Conservation (phyloP, 139 green algal species). For the Zygnema circumcarinatum region DNA sequence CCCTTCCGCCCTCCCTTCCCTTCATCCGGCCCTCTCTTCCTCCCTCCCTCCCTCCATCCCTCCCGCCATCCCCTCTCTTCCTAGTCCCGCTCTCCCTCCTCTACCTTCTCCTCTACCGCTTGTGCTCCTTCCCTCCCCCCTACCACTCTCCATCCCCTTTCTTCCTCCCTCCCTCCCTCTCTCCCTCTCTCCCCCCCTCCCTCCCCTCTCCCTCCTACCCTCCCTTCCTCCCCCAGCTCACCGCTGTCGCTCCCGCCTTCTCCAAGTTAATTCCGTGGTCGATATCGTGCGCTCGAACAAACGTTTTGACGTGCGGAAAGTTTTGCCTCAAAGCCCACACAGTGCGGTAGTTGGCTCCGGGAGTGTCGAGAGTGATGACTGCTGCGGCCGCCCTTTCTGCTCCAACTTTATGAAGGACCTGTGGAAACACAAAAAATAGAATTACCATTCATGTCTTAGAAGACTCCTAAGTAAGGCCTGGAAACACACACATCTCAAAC, state of each 20-base stretch:
- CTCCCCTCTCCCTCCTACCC: neutral
- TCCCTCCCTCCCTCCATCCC: neutral
- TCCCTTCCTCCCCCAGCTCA: neutral
- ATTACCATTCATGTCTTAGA: neutral
- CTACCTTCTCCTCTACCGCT: neutral
- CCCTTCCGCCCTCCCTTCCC: neutral
- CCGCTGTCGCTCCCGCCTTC: conserved; percentile 89
- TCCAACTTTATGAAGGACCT: conserved; percentile 82
- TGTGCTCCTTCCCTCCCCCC: neutral
- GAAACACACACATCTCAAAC: neutral
- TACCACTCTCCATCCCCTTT: neutral
- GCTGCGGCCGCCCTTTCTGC: conserved; percentile 81
- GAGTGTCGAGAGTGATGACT: conserved; percentile 91
- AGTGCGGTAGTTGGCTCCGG: conserved; percentile 69
- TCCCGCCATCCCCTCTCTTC: neutral
- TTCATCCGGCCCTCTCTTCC: neutral
- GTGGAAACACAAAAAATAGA: neutral
- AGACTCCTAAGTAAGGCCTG: neutral
- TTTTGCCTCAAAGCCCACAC: conserved; percentile 88
- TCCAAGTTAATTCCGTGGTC: conserved; percentile 94
- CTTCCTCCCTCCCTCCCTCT: neutral
- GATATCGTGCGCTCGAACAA: conserved; percentile 95
- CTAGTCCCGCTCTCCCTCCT: neutral
- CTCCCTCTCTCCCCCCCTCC: neutral
- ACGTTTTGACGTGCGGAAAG: conserved; percentile 83